Percentiles rank a stretch among this genome's conserved stretches.
phyloP scores from a whole-genome alignment of 352 stramenopile genomes.

The Globisporangium iwayamae region DNA sequence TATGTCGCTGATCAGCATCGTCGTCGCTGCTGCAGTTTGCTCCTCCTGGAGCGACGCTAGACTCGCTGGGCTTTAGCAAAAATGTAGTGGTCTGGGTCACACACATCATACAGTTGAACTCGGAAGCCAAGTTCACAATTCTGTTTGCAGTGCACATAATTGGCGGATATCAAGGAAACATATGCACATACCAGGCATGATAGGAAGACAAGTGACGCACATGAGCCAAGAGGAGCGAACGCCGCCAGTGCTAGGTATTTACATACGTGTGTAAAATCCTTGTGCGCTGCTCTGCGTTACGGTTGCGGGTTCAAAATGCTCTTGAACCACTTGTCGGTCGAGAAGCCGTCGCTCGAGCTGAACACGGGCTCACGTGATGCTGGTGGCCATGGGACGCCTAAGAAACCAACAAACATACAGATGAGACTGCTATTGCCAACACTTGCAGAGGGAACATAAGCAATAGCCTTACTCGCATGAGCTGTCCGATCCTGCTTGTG shows the following conservation, averaged over 20 bases:
- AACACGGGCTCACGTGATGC: conserved; percentile 6
- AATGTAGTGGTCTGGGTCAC: not conserved
- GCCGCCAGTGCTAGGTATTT: not conserved
- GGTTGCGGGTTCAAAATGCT: not conserved
- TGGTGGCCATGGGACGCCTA: conserved; percentile 10
- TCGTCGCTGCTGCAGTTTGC: too few species aligned
- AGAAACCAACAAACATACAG: not conserved
- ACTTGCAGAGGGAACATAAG: not conserved
- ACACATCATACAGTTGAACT: not conserved
- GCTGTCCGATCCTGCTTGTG: not conserved
- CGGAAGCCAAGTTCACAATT: not conserved
- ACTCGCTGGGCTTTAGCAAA: too few species aligned
- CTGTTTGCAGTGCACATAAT: not conserved
- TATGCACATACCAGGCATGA: not conserved
- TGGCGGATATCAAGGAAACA: not conserved
- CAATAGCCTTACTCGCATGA: not conserved
- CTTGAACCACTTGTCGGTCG: conserved; percentile 13
- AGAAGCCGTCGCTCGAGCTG: conserved; percentile 18
- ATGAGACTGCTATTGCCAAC: not conserved
- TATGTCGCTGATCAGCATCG: not conserved
- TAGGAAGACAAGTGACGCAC: too few species aligned
- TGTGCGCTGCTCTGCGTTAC: not conserved
- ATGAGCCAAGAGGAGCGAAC: not conserved
- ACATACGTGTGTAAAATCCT: not conserved
- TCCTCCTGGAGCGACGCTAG: too few species aligned